phyloP scores from a whole-genome alignment of 192 early-diverging fungal species.

The Lunasporangiospora selenospora region DNA sequence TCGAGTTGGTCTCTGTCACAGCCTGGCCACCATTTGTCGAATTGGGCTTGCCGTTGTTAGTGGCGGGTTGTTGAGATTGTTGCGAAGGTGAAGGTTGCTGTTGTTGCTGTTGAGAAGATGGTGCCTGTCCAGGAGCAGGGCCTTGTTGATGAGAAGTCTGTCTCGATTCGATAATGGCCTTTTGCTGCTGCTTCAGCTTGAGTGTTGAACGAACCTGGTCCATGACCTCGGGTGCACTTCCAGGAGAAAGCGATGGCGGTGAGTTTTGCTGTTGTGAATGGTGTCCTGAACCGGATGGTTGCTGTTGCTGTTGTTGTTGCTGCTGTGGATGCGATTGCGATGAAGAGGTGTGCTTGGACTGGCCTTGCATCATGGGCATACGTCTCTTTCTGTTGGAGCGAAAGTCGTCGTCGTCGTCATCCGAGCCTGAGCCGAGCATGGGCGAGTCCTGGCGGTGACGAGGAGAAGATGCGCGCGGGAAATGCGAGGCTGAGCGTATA shows the following conservation, averaged over 20 bases:
- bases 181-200: slow-evolving; percentile 68
- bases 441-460: slow-evolving; percentile 42
- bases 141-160: slow-evolving; percentile 35
- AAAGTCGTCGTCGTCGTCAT: slow-evolving; percentile 49
- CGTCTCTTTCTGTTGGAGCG: slow-evolving; percentile 35
- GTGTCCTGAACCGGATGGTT: too few relatives aligned
- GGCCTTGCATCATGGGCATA: slow-evolving; percentile 12
- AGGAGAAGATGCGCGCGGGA: slow-evolving; percentile 22
- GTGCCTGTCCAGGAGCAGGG: slow-evolving; percentile 3
- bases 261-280: slow-evolving; percentile 21
- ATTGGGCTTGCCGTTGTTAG: slow-evolving; percentile 6
- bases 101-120: slow-evolving; percentile 22
- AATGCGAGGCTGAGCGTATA: background rate
- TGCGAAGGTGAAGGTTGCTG: slow-evolving; percentile 22
- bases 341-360: too few relatives aligned
- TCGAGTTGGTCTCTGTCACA: slow-evolving; percentile 33
- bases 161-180: slow-evolving; percentile 66
- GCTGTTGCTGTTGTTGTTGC: too few relatives aligned
- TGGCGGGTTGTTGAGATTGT: slow-evolving; percentile 24
- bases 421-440: slow-evolving; percentile 41
- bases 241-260: slow-evolving; percentile 18
- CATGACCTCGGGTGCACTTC: slow-evolving; percentile 50
- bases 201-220: slow-evolving; percentile 60
- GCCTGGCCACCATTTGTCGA: slow-evolving; percentile 22
- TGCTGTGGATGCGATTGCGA: too few relatives aligned